These are phyloP conservation scores for Corylus americana DNA, from an alignment of 306 rosid genomes.

Conservation along the genomic window DNA sequence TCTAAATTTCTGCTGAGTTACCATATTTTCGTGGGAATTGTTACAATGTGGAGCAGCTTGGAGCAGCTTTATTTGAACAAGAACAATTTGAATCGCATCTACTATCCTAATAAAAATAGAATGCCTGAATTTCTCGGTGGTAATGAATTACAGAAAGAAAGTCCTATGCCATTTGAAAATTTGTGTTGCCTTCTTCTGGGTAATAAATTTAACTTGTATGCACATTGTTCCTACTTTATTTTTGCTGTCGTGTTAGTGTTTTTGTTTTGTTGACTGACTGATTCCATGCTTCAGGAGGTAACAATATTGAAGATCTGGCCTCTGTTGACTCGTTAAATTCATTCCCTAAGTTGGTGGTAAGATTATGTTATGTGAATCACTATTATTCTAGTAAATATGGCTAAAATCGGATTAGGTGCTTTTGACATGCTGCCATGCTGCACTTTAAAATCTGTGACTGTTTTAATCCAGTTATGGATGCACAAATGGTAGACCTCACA, in stretches of 20 bases:
- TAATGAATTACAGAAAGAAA: constrained; percentile 32
- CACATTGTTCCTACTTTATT: constrained; percentile 21
- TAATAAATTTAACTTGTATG: constrained; percentile 36
- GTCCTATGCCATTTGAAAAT: constrained; percentile 60
- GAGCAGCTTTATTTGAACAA: constrained; percentile 90
- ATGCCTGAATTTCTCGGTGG: constrained; percentile 36
- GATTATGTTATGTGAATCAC: constrained; percentile 32
- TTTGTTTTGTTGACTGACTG: constrained; percentile 24
- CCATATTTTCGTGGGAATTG: constrained; percentile 30
- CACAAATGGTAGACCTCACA: neutral
- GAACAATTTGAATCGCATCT: constrained; percentile 68
- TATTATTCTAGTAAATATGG: constrained; percentile 16
- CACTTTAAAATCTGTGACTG: neutral
- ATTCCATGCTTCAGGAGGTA: constrained; percentile 59
- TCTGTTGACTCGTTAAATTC: constrained; percentile 75
- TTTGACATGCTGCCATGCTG: constrained; percentile 1
- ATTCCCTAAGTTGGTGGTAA: constrained; percentile 82
- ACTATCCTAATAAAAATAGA: constrained; percentile 49
- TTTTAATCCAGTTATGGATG: neutral
- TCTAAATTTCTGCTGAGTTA: constrained; percentile 24
- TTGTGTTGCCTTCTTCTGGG: constrained; percentile 84
- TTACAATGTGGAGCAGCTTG: constrained; percentile 65
- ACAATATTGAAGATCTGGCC: constrained; percentile 64
- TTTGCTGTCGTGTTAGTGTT: constrained; percentile 24
- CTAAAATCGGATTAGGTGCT: neutral